Evolutionary conservation across 495 filamentous ascomycete genomes (phyloP), one percentile per base, ranked within the genome.

Genomic region (Aspergillus bridgeri): DNA sequence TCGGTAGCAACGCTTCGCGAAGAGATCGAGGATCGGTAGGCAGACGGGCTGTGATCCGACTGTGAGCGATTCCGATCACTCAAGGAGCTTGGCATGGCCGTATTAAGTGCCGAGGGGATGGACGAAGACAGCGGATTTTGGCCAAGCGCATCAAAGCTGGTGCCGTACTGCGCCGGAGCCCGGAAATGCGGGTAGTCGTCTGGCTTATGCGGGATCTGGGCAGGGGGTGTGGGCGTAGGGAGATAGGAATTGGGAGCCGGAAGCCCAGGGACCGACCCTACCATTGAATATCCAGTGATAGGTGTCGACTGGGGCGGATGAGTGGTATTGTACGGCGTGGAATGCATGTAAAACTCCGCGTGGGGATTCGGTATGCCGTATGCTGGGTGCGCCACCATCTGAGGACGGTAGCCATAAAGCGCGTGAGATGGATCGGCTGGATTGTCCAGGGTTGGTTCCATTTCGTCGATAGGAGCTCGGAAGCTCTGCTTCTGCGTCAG

Each of bases 401-500:
- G 71, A 0, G 72, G 66, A 45, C 75, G 75, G 60, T 76, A 79
- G 15, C 72, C 67, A 59, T 77, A 79, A 11, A 75, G 49, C 2
- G 72, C 63, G 56, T 74, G 71, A 4, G 71, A 63, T 3, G 72
- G 70, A 44, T 79, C 73, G 43, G 71, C 70, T 15, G 71, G 42
- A 53, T 64, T 73, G 23, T 77, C 76, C 56, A 77, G 57, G 19
- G 72, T 72, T 42, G 74, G 72, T 21, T 81, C 82, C 13, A 77
- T 64, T 42, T 88, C 85, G 51, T 89, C 86, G 45, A 90, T 76
- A 3, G 84, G 85, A 8, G 82, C 79, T 15, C 88, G 81, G 75
- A 91, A 91, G 66, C 84, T 90, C 58, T 88, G 85, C 55, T 83
- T 82, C 6, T 81, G 78, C 42, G 86, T 76, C 25, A 91, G 71